These are phyloP conservation scores for Evernia prunastri DNA, from an alignment of 495 filamentous ascomycete species.

Conservation along the genomic window DNA sequence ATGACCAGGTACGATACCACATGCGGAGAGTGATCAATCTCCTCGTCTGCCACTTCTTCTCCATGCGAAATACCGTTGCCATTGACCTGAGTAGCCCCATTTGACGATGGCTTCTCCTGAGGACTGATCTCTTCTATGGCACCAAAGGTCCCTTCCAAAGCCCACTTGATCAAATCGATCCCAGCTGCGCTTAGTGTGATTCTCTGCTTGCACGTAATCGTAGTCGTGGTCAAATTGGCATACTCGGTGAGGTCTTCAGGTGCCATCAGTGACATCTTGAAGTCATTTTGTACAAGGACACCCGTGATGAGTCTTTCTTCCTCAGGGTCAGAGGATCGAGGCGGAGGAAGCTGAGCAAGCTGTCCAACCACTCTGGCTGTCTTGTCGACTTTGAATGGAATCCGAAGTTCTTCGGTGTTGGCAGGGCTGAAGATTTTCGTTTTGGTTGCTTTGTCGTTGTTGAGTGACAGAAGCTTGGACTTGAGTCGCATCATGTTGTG, in stretches of 20 bases:
- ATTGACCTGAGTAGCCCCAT: conserved; percentile 33
- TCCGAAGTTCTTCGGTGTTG: conserved; percentile 91
- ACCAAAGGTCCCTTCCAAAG: conserved; percentile 88
- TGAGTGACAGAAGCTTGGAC: conserved; percentile 85
- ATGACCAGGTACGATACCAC: conserved; percentile 67
- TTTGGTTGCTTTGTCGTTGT: conserved; percentile 67
- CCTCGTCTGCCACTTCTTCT: conserved; percentile 46
- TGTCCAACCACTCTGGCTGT: conserved; percentile 93
- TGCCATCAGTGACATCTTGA: conserved; percentile 92
- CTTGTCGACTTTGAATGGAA: conserved; percentile 95
- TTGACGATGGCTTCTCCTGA: conserved; percentile 37
- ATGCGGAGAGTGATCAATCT: conserved; percentile 36
- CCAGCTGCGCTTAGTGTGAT: conserved; percentile 80
- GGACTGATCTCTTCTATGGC: conserved; percentile 62
- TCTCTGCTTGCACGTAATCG: conserved; percentile 83
- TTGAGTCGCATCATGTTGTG: conserved; percentile 98
- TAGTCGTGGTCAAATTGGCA: conserved; percentile 88
- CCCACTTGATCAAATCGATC: conserved; percentile 87
- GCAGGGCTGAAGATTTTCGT: conserved; percentile 87
- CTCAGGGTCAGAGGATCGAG: conserved; percentile 38
- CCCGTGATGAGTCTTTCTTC: conserved; percentile 64
- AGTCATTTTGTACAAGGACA: conserved; percentile 92
- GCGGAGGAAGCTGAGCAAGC: conserved; percentile 72
- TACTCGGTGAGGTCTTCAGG: conserved; percentile 93
- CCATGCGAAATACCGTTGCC: conserved; percentile 37